Evolutionary conservation across 371 early-diverging fungal species (phyloP), one percentile per base, ranked within the genome.

Genomic region (Mucor lusitanicus): DNA sequence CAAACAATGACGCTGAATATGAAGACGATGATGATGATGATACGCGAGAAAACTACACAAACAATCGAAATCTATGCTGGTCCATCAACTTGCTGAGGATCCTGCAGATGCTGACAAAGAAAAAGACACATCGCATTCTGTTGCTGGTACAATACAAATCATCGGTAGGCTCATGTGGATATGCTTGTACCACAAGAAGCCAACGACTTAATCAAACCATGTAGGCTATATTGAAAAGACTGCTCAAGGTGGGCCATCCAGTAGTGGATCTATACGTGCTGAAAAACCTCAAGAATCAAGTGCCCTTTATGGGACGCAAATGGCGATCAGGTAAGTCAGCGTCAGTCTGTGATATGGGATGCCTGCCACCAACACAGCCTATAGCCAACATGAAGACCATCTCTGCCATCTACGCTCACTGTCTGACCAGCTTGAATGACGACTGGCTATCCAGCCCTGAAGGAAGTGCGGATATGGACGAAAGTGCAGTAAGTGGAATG

Each of bases 61-160:
- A 78, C 39, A 58, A 63, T 11, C 64, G 92, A n/a, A 92, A 91
- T 68, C 85, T 95, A 77, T 90, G 83, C 67, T 89, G 91, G 46
- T 77, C 91, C 9, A 92, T 92, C 73, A 88, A 91, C 67, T 80
- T 94, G 55, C 74, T 94, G 17, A 83, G 92, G 19, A 86, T 94
- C 17, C 77, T 94, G 30, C 93, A 95, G 74, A 93, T 92, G 80
- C 61, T 95, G 40, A 91, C 93, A 3, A 94, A 93, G 70, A 73
- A 82, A 61, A 93, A 94, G 65, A 80, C 86, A 1, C 91, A 93
- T 62, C 88, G 95, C 15, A 83, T 94, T 39, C 64, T 92, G 61
- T 78, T 93, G 1, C 68, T 95, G 17, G 92, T 95, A 4, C 94
- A 94, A 65, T 94, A 92, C 84, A 95, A 94, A 72, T 90, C 92